These are phyloP conservation scores for Alternaria sp. DNA, from an alignment of 2,329 filamentous ascomycete genomes.

Conservation along the genomic window DNA sequence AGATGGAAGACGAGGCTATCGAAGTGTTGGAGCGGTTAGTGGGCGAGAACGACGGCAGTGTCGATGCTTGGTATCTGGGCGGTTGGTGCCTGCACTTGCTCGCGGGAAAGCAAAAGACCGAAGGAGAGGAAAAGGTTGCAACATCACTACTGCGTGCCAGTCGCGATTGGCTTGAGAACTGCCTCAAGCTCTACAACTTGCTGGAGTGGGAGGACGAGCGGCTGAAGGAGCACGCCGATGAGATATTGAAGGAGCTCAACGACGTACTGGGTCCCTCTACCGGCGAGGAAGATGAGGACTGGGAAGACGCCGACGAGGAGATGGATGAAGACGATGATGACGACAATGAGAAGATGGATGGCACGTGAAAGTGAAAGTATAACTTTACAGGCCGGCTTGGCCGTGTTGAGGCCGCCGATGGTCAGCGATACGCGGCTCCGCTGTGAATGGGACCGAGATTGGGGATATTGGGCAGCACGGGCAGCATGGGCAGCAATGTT, in stretches of 20 bases:
- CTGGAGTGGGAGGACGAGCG: constrained; percentile 87
- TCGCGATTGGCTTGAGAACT: constrained; percentile 81
- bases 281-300: constrained; percentile 52
- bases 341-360: constrained; percentile 47
- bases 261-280: constrained; percentile 52
- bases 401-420: not conserved
- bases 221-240: constrained; percentile 74
- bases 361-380: constrained; percentile 36
- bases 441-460: not conserved
- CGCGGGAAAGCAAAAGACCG: constrained; percentile 69
- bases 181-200: constrained; percentile 76
- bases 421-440: not conserved
- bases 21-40: constrained; percentile 84
- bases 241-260: constrained; percentile 65
- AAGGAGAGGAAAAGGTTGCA: constrained; percentile 58
- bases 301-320: constrained; percentile 50
- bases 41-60: constrained; percentile 87
- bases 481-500: not conserved
- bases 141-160: constrained; percentile 73
- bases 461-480: not conserved
- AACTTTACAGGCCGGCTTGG: not conserved
- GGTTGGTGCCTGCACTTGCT: constrained; percentile 89
- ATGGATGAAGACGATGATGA: constrained; percentile 34
- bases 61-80: constrained; percentile 96
- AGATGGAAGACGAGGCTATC: constrained; percentile 83